phyloP scores from a whole-genome alignment of 2,329 filamentous ascomycete genomes.

The Ascochyta viciae-villosae region DNA sequence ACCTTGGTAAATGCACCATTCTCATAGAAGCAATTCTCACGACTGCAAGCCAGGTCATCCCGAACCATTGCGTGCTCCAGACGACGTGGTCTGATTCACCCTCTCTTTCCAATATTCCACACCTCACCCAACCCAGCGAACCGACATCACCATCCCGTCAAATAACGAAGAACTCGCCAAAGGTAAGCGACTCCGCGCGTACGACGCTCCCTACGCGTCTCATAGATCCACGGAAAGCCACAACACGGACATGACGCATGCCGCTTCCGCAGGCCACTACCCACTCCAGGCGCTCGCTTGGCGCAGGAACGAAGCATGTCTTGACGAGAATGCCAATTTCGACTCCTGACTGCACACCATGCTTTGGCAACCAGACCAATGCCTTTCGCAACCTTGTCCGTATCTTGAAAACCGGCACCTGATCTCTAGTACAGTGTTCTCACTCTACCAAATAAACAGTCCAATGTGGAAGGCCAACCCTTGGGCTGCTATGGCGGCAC shows the following conservation, averaged over 20 bases:
- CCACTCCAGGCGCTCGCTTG: slow-evolving; percentile 5
- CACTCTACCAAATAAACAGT: too few species aligned
- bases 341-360: background rate
- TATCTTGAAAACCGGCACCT: too few species aligned
- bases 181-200: background rate
- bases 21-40: slow-evolving; percentile 8
- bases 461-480: too few species aligned
- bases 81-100: slow-evolving; percentile 1
- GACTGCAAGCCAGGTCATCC: slow-evolving; percentile 4
- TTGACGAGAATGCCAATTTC: background rate
- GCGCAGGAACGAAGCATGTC: slow-evolving; percentile 1
- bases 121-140: background rate
- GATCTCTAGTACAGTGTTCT: too few species aligned
- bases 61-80: background rate
- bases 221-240: background rate
- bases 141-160: background rate
- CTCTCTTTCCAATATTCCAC: background rate
- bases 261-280: background rate
- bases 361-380: too few species aligned
- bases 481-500: too few species aligned
- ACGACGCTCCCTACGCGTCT: background rate
- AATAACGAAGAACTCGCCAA: background rate
- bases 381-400: too few species aligned
- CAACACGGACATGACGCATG: slow-evolving; percentile 1
- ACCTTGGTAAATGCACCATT: background rate